These are phyloP conservation scores for Cyberlindnera maclurae DNA, from an alignment of 805 yeast genomes.

Conservation along the genomic window DNA sequence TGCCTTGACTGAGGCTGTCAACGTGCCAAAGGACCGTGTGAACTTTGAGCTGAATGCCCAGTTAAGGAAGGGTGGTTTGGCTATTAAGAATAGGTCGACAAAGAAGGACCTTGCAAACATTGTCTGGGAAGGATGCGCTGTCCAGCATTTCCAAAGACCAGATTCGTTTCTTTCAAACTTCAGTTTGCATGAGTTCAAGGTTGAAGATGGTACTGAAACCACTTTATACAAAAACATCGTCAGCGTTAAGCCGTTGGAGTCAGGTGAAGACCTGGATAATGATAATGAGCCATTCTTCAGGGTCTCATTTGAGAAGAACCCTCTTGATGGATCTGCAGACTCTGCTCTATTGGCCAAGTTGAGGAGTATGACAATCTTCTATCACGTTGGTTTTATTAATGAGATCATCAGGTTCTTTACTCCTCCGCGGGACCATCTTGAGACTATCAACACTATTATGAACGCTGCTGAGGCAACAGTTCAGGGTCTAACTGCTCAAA, in stretches of 20 bases:
- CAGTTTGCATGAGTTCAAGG: slow-evolving; percentile 70
- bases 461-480: slow-evolving; percentile 93
- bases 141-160: slow-evolving; percentile 68
- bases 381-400: slow-evolving; percentile 79
- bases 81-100: slow-evolving; percentile 35
- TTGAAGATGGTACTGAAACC: slow-evolving; percentile 79
- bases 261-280: slow-evolving; percentile 28
- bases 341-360: slow-evolving; percentile 66
- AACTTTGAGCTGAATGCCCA: slow-evolving; percentile 61
- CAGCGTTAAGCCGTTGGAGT: slow-evolving; percentile 61
- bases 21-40: slow-evolving; percentile 67
- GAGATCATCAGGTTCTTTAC: slow-evolving; percentile 69
- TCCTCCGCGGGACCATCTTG: slow-evolving; percentile 80
- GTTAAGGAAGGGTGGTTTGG: slow-evolving; percentile 70
- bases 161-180: slow-evolving; percentile 70
- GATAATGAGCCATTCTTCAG: slow-evolving; percentile 64
- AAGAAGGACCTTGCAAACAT: slow-evolving; percentile 59
- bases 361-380: slow-evolving; percentile 82
- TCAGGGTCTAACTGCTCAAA: slow-evolving; percentile 83
- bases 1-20: slow-evolving; percentile 42
- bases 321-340: slow-evolving; percentile 79
- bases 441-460: slow-evolving; percentile 84
- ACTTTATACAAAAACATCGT: slow-evolving; percentile 84
- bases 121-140: slow-evolving; percentile 73
- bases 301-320: slow-evolving; percentile 77